phyloP scores from a whole-genome alignment of 2,329 filamentous ascomycete species.

The Sporothrix phasma region DNA sequence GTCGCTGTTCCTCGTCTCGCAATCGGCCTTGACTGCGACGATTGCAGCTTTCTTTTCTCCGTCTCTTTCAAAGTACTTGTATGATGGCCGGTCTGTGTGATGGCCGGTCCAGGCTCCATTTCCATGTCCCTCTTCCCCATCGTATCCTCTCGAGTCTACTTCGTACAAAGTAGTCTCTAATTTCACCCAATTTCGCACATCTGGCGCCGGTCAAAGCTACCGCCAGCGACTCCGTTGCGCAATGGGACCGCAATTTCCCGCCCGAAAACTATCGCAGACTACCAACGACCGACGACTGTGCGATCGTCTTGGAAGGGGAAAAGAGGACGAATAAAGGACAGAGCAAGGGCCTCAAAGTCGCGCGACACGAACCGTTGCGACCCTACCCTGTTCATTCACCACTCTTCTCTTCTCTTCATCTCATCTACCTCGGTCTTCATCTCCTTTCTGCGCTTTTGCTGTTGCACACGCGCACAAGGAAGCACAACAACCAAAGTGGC shows the following conservation, averaged over 20 bases:
- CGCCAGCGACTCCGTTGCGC: not conserved
- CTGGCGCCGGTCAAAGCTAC: not conserved
- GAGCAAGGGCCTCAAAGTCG: not conserved
- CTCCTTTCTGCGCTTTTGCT: not conserved
- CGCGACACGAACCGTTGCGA: not conserved
- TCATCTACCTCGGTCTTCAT: not conserved
- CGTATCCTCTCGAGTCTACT: not conserved
- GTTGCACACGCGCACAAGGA: not conserved
- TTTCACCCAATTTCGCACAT: not conserved
- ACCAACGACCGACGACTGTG: not conserved
- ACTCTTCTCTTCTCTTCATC: not conserved
- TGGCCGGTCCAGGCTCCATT: not conserved
- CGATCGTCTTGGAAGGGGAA: too few species aligned
- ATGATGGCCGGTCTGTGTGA: too few species aligned
- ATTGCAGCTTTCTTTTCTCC: not conserved
- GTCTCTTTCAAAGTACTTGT: too few species aligned
- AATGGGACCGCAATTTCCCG: conserved; percentile 5
- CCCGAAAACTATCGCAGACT: too few species aligned
- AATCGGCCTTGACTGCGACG: not conserved
- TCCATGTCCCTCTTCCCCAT: not conserved
- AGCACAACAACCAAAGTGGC: not conserved
- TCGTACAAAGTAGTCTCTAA: not conserved
- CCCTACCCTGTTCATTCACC: not conserved
- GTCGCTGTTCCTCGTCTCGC: not conserved
- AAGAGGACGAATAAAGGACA: too few species aligned